Base-by-base conservation (phyloP, 202 grass and related monocot species). In the Setaria viridis region DNA sequence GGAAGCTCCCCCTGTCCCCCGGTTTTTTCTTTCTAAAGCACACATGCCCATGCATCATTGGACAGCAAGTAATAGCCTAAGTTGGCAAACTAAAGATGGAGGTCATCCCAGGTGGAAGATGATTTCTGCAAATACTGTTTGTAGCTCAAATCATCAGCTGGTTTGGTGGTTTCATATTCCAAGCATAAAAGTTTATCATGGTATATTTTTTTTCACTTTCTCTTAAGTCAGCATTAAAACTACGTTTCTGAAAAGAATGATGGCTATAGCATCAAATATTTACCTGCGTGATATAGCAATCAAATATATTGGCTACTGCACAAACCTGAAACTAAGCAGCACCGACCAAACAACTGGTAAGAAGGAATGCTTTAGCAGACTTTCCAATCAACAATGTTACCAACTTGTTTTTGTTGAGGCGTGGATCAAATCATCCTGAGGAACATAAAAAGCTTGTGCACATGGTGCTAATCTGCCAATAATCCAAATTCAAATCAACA, bases 391-490 rank as follows among this genome's bases (percentile, higher is more conserved):
- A 82, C 43, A 81, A 85, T 67, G 78, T 82, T 78, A 91, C 72
- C 90, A 77, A 82, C 72, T 87, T 82, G 62, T 34, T 70, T 83
- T 82, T 65, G 90, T 64, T 85, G 90, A 88, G 43, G 82, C 63
- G 77, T 45, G 51, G 62, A 81, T 82, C 80, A 72, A 72, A 88
- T 85, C 86, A 88, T 51, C 86, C 82, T 74, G 86, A 74, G 69
- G 72, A 85, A 91, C 90, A 88, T 85, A 88, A 88, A 80, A 87
- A 84, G 68, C 80, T 84, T 74, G 82, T 91, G 67, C 82, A 85
- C 78, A 82, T 85, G 72, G 78, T 68, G 78, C 90, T 91, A 85
- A 91, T 91, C 90, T 91, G 86, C 78, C 90, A 91, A 88, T 60
- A 88, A 91, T 81, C 82, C 82, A 91, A 88, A 88, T 73, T 79